Evolutionary conservation across 768 basidiomycete genomes (phyloP), one percentile per base, ranked within the genome.

Genomic region (Rhizopogon vesiculosus): DNA sequence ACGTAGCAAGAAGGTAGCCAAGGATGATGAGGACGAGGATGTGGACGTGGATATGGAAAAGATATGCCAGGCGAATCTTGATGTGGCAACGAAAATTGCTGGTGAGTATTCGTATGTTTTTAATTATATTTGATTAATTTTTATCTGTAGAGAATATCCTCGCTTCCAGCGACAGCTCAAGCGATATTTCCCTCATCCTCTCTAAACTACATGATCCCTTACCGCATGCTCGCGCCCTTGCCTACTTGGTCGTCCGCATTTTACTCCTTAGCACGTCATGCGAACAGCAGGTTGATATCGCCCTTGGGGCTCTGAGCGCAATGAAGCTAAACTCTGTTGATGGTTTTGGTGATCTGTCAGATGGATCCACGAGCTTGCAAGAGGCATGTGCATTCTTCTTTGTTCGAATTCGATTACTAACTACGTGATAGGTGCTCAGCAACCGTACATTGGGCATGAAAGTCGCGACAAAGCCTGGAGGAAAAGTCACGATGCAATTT

Each of bases 211-310:
- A 75, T 2, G 78, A 80, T 45, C 50, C 71, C 0, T 74, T 81
- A 57, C 64, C 80, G 0, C 78, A 88, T 58, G 72, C 80, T 31
- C 78, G 83, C 16, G 69, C 80, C 2, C 68, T 93, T 45, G 80
- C 80, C 0, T 82, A 83, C 63, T 72, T 93, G 9, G 71, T 90
- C 51, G 69, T 80, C n/a, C 78, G 83, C n/a, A 77, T 80, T 0
- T 66, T 94, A 52, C 66, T 93, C 33, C 67, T 68, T 33, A 77
- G 76, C 25, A 60, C 85, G 0, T 78, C 83, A 5, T 85, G 84
- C 13, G 79, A 81, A 41, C 79, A 79, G 50, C 84, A 84, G 59
- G 66, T 90, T 35, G 73, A 78, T 7, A 71, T 82, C 1, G 86
- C 84, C 1, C 69, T 73, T 29, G 70, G 72, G 45, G 60, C 83